phyloP scores from a whole-genome alignment of 352 stramenopile species.

The Phytophthora agathidicida region DNA sequence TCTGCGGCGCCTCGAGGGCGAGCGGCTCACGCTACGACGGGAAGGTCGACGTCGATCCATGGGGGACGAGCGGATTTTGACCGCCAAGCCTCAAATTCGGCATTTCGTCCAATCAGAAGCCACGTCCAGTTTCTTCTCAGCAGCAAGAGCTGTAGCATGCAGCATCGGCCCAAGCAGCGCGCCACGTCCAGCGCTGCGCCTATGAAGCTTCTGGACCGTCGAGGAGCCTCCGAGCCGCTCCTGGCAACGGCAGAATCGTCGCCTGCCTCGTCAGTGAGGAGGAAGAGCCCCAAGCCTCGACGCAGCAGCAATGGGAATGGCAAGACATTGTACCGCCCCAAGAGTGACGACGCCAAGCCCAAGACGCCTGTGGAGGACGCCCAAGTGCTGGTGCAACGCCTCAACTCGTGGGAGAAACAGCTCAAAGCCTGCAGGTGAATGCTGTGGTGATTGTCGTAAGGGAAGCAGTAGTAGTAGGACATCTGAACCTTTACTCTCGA shows the following conservation, averaged over 20 bases:
- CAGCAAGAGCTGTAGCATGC: conserved; percentile 10
- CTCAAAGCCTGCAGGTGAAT: conserved; percentile 18
- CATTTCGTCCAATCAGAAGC: conserved; percentile 11
- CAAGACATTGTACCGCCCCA: conserved; percentile 12
- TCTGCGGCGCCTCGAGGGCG: conserved; percentile 20
- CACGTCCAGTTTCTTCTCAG: conserved; percentile 14
- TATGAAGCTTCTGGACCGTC: conserved; percentile 12
- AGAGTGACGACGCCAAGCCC: background rate
- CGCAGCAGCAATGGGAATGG: conserved; percentile 3
- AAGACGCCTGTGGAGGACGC: conserved; percentile 11
- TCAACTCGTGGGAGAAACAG: conserved; percentile 25
- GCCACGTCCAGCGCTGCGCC: conserved; percentile 1
- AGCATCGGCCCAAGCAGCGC: conserved; percentile 14
- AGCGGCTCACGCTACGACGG: conserved; percentile 38
- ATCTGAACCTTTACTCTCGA: no score
- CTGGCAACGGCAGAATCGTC: background rate
- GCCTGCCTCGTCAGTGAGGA: background rate
- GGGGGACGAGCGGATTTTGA: background rate
- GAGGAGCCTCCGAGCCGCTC: background rate
- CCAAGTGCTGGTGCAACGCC: conserved; percentile 19
- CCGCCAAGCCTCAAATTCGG: background rate
- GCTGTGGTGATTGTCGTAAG: background rate
- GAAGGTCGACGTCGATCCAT: conserved; percentile 32
- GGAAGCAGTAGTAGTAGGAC: background rate
- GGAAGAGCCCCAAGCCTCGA: conserved; percentile 6